A percentile compares a stretch with the other conserved stretches of the same genome.
Evolutionary conservation across 1,139 yeast species (phyloP).

Genomic region (Magnusiomyces magnusii): DNA sequence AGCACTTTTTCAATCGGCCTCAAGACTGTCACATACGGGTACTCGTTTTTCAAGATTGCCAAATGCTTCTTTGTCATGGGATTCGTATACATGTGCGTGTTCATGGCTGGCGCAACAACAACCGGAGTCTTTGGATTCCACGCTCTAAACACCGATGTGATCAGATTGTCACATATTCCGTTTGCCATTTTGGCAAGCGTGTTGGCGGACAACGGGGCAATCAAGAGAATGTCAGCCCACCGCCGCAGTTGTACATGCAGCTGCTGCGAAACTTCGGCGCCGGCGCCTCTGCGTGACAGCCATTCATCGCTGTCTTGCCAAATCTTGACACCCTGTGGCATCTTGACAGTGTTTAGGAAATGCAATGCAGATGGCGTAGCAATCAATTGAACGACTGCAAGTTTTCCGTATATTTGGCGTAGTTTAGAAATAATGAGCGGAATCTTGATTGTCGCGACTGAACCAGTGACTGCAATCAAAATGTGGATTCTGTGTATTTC

Average conservation of each 20-base stretch:
- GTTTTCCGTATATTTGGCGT: constrained; percentile 65
- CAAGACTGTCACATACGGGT: constrained; percentile 69
- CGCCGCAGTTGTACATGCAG: constrained; percentile 82
- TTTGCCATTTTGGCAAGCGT: constrained; percentile 84
- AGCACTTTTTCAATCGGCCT: constrained; percentile 91
- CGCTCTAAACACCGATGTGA: constrained; percentile 73
- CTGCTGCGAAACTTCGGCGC: constrained; percentile 46
- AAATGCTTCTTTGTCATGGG: constrained; percentile 87
- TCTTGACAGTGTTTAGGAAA: constrained; percentile 67
- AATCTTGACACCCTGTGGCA: constrained; percentile 74
- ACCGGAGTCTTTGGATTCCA: constrained; percentile 91
- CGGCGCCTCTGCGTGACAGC: constrained; percentile 45
- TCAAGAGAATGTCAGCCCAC: constrained; percentile 91
- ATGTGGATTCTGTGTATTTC: constrained; percentile 85
- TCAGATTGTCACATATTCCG: constrained; percentile 83
- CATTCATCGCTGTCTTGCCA: constrained; percentile 96
- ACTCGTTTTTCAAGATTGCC: constrained; percentile 49
- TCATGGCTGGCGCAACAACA: constrained; percentile 94
- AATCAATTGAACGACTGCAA: constrained; percentile 70
- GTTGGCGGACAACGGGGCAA: constrained; percentile 93
- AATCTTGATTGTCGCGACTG: constrained; percentile 91
- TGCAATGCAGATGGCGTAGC: constrained; percentile 80
- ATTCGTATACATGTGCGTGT: constrained; percentile 91
- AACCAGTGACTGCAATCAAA: constrained; percentile 86
- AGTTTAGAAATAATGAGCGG: constrained; percentile 79